phyloP scores from a whole-genome alignment of 192 early-diverging fungal species.

The Piromyces finnis region DNA sequence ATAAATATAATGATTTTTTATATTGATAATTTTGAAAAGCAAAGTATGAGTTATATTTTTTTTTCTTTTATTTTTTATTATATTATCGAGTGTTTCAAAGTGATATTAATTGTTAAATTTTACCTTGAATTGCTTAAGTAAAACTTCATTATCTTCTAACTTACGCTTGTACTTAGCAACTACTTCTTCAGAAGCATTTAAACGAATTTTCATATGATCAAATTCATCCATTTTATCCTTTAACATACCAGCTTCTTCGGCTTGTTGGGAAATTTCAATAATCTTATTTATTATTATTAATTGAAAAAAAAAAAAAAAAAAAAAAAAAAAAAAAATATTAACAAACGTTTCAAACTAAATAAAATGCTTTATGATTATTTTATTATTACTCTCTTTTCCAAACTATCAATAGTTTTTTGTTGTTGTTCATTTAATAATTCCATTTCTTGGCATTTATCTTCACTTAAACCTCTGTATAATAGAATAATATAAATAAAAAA shows the following conservation, averaged over 20 bases:
- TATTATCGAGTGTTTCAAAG: too few species aligned
- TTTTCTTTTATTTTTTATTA: too few species aligned
- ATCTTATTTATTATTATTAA: not conserved
- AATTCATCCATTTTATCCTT: constrained; percentile 87
- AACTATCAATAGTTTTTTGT: constrained; percentile 33
- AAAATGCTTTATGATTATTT: too few species aligned
- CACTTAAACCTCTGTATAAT: constrained; percentile 47
- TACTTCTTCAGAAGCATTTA: constrained; percentile 82
- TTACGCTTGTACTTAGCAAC: constrained; percentile 95
- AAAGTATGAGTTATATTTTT: too few species aligned
- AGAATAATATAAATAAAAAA: too few species aligned
- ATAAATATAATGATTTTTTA: too few species aligned
- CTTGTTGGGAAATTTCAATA: constrained; percentile 33
- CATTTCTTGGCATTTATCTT: constrained; percentile 47
- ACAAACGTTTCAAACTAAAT: too few species aligned
- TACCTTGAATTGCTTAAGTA: constrained; percentile 57
- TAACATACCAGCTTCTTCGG: constrained; percentile 51
- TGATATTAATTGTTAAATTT: too few species aligned
- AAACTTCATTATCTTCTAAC: constrained; percentile 68
- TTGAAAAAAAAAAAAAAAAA: too few species aligned
- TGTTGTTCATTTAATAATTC: constrained; percentile 45
- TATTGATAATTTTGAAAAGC: too few species aligned
- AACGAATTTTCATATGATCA: constrained; percentile 70
- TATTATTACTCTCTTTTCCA: constrained; percentile 30
- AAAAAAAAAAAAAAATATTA: too few species aligned